Evolutionary conservation across 257 asterid genomes (phyloP).

Genomic region (Solanum chaucha): DNA sequence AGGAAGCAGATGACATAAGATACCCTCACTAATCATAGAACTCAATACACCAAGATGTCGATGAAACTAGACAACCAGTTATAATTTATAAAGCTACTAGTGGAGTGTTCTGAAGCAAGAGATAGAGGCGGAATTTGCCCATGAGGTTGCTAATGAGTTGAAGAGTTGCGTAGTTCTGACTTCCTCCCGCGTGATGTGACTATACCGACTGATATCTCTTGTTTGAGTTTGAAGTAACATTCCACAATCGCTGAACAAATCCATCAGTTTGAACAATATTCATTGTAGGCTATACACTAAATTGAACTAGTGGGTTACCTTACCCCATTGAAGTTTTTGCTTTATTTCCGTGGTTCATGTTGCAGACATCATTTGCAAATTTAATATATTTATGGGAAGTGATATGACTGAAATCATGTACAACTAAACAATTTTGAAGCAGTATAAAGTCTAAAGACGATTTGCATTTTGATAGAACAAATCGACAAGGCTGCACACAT

Average conservation of each 20-base stretch:
- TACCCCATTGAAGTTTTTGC: not conserved
- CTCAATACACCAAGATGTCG: not conserved
- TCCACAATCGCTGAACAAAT: not conserved
- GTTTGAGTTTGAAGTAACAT: not conserved
- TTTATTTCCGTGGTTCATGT: not conserved
- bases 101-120: not conserved
- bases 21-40: not conserved
- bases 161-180: not conserved
- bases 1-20: conserved; percentile 20
- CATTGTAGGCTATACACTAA: not conserved
- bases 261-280: not conserved
- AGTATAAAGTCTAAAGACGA: not conserved
- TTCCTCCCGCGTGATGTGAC: not conserved
- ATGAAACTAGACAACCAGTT: not conserved
- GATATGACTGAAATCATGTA: not conserved
- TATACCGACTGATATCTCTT: not conserved
- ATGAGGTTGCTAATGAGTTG: not conserved
- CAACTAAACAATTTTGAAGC: not conserved
- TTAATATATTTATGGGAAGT: not conserved
- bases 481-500: not conserved
- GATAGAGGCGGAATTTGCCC: not conserved
- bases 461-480: not conserved
- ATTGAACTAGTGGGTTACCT: not conserved
- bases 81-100: not conserved
- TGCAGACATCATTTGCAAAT: not conserved